These are phyloP conservation scores for Plasmopara viticola DNA, from an alignment of 352 stramenopile genomes.

Conservation along the genomic window DNA sequence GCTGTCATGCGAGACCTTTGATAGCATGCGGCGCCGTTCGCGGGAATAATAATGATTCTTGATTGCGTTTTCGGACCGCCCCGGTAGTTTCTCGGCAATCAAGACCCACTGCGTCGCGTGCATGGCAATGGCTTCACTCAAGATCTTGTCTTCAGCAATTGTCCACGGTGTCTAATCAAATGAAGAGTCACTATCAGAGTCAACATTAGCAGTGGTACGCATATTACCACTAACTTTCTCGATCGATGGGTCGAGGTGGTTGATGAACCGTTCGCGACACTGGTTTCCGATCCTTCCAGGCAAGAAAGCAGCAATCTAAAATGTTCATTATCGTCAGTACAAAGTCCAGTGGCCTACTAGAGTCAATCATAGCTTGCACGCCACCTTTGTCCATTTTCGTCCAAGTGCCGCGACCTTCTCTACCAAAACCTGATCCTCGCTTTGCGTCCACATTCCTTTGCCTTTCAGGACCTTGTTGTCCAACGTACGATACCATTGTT, in stretches of 20 bases:
- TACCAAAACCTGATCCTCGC: conserved; percentile 41
- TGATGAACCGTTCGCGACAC: conserved; percentile 65
- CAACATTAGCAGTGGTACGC: background rate
- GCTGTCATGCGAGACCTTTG: too few species aligned
- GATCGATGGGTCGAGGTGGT: conserved; percentile 48
- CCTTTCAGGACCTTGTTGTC: conserved; percentile 49
- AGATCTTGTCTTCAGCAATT: conserved; percentile 31
- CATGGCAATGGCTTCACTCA: conserved; percentile 18
- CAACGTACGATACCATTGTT: conserved; percentile 69
- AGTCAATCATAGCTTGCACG: too few species aligned
- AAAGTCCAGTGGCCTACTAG: background rate
- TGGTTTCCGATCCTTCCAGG: conserved; percentile 58
- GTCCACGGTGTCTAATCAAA: conserved; percentile 45
- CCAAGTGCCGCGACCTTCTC: conserved; percentile 42
- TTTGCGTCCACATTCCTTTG: conserved; percentile 42
- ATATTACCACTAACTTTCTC: conserved; percentile 23
- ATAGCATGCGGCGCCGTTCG: conserved; percentile 13
- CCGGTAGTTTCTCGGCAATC: conserved; percentile 40
- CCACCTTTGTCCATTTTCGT: conserved; percentile 52
- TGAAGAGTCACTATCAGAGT: background rate
- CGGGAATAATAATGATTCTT: conserved; percentile 65
- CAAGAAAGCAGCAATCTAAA: conserved; percentile 49
- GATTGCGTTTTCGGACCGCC: conserved; percentile 49
- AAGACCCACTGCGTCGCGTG: conserved; percentile 39
- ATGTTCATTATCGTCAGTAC: background rate